A percentile compares a stretch with the other conserved stretches of the same genome.
Conservation (phyloP, 1,139 yeast genomes). For the Pichia sp. region DNA sequence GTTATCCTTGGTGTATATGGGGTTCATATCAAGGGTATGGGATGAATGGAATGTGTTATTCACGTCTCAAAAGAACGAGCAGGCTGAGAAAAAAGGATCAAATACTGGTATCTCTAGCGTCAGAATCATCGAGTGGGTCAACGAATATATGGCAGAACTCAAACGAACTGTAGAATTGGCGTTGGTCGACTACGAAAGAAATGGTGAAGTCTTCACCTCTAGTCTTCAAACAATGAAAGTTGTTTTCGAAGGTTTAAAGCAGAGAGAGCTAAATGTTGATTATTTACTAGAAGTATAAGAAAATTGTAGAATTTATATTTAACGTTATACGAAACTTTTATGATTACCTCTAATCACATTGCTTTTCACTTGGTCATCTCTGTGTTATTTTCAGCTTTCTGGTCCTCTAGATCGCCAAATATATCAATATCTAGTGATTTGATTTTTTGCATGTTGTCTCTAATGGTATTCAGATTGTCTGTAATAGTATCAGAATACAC, state of each 20-base stretch:
- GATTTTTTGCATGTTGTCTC: constrained; percentile 9
- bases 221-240: constrained; percentile 9
- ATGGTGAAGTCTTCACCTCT: constrained; percentile 8
- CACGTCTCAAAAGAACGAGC: background rate
- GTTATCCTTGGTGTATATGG: constrained; percentile 18
- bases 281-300: constrained; percentile 13
- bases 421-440: constrained; percentile 12
- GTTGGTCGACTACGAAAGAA: constrained; percentile 16
- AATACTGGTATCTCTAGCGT: constrained; percentile 4
- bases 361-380: background rate
- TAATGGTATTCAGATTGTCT: constrained; percentile 10
- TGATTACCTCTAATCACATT: constrained; percentile 13
- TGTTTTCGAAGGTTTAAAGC: constrained; percentile 11
- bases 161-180: constrained; percentile 10
- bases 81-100: background rate
- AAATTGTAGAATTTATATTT: background rate
- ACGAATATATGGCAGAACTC: constrained; percentile 12
- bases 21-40: constrained; percentile 17
- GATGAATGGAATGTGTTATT: constrained; percentile 17
- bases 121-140: constrained; percentile 17
- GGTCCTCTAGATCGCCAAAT: constrained; percentile 8
- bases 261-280: constrained; percentile 15
- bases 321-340: background rate
- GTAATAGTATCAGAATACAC: constrained; percentile 9
- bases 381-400: background rate